Base-by-base conservation (phyloP, 2,329 filamentous ascomycete species). In the Fusarium tuaranense region DNA sequence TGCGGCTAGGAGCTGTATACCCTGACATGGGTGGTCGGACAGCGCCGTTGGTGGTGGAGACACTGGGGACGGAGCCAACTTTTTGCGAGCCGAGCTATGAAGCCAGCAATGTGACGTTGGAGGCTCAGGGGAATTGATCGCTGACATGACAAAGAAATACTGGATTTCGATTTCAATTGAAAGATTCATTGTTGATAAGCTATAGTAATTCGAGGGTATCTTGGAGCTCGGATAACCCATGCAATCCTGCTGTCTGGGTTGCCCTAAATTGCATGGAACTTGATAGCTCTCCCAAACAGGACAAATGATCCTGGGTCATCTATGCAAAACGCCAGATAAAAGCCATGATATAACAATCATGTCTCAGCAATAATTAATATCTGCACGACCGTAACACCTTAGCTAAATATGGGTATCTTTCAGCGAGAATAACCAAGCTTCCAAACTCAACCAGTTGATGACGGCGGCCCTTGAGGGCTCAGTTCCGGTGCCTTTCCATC, bases 401-500 rank as follows among this genome's bases (percentile, higher is more conserved):
- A 13, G 25, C 20, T 60, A 39, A 60, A 30, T 27, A 41, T 39
- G 25, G 58, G 22, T 20, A 41, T 60, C 58, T 30, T 30, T 22
- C 38, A 38, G 22, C 34, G 16, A 16, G 39, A 61, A 34, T 22
- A 25, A 18, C 27, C 9, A 13, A 51, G n/a, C 27, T 36, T 22
- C 20, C 25, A 34, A 20, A 34, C n/a, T 73, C 36, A 75, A 12
- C 73, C 74, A 38, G 63, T 66, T 14, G 77, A 77, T 32, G 77
- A 77, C 6, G 70, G 73, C 13, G 70, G 75, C 9, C 73, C 76
- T 25, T 73, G 70, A 16, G 80, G 79, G 46, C 77, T 78, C 27
- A 76, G 74, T 13, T 80, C 78, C 12, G 67, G 74, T 2, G 75
- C 71, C 48, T 82, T 82, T 27, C 83, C 84, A 63, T 86, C 84